Conservation (phyloP, 2,329 filamentous ascomycete species). For the Alternaria hordeiaustralica region DNA sequence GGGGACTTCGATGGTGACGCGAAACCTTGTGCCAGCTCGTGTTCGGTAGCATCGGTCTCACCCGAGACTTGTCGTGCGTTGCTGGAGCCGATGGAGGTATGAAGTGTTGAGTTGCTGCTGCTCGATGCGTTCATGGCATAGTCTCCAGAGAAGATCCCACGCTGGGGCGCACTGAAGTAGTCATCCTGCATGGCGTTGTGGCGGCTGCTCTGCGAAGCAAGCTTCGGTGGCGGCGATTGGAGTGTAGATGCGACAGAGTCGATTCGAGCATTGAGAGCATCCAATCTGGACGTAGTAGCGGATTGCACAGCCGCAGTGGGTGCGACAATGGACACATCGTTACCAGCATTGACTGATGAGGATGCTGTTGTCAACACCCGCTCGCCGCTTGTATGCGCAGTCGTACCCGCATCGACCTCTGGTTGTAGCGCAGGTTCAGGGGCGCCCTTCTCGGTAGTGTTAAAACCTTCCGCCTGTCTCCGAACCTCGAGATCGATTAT, state of each 20-base stretch:
- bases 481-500: conserved; percentile 69
- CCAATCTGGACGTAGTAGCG: background rate
- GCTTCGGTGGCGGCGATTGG: background rate
- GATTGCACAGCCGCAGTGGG: background rate
- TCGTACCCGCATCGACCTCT: background rate
- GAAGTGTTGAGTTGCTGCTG: background rate
- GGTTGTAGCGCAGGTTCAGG: background rate
- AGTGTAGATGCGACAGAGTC: conserved; percentile 2
- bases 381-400: background rate
- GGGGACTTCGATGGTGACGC: background rate
- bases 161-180: background rate
- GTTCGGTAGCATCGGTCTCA: background rate
- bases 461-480: conserved; percentile 26
- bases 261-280: background rate
- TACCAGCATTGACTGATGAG: background rate
- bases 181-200: background rate
- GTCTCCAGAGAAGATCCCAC: background rate
- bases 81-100: background rate
- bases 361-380: background rate
- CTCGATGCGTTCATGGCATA: background rate
- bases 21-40: background rate
- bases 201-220: background rate
- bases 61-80: background rate
- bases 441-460: background rate
- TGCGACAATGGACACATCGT: background rate